A percentile compares a stretch with the other conserved stretches of the same genome.
Conservation (phyloP, 2,329 filamentous ascomycete genomes). For the Talaromyces islandicus region DNA sequence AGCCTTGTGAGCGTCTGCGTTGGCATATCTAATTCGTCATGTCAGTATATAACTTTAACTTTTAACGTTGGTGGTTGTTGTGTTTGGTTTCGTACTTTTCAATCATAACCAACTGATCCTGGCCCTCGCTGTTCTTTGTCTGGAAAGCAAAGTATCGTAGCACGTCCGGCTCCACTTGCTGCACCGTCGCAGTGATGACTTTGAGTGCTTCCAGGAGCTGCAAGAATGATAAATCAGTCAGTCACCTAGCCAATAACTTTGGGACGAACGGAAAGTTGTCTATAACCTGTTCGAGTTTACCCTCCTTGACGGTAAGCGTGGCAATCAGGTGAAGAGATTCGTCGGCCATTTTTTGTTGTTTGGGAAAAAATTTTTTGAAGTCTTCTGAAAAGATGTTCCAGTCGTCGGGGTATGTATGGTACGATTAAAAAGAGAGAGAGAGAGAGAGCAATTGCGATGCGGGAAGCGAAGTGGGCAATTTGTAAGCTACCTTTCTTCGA, state of each 20-base stretch:
- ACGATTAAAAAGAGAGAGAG: not conserved
- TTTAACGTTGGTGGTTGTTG: no score
- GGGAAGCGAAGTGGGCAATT: no score
- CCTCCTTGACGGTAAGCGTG: not conserved
- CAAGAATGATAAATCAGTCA: not conserved
- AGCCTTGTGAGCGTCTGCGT: not conserved
- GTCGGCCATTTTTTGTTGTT: not conserved
- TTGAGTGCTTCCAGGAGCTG: conserved; percentile 1
- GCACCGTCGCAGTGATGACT: not conserved
- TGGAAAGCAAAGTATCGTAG: conserved; percentile 1
- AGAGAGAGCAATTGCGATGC: no score
- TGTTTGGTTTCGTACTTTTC: conserved; percentile 3
- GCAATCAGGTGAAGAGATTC: not conserved
- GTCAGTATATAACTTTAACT: no score
- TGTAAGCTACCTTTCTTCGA: no score
- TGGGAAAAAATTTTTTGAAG: no score
- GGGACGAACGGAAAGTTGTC: not conserved
- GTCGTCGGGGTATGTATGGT: not conserved
- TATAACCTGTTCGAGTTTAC: conserved; percentile 3
- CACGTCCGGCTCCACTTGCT: conserved; percentile 1
- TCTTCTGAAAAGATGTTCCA: no score
- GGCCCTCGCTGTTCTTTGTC: conserved; percentile 5
- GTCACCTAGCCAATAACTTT: not conserved
- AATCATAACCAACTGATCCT: conserved; percentile 4
- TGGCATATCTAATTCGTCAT: conserved; percentile 4